Evolutionary conservation across 257 asterid genomes (phyloP).

Genomic region (Fraxinus anomala): DNA sequence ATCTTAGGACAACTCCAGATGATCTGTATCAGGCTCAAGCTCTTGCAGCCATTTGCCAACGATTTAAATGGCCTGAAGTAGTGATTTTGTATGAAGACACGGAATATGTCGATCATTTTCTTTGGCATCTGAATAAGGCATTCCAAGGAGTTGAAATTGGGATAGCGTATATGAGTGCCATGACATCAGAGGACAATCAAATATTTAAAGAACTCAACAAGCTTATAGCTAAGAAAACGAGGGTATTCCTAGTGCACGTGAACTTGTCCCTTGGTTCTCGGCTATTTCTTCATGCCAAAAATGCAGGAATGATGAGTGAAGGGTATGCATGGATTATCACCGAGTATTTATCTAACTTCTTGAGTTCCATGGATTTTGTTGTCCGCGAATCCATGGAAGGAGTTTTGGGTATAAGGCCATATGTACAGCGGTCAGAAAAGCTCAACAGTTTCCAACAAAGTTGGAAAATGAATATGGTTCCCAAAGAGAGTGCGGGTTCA

Average conservation of each 20-base stretch:
- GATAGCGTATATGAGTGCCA: slow-evolving; percentile 30
- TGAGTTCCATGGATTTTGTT: slow-evolving; percentile 38
- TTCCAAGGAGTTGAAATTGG: slow-evolving; percentile 40
- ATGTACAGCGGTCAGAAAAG: slow-evolving; percentile 36
- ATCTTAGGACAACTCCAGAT: slow-evolving; percentile 32
- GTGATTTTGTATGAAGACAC: slow-evolving; percentile 20
- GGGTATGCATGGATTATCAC: slow-evolving; percentile 64
- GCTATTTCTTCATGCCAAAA: slow-evolving; percentile 41
- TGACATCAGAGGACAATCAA: not conserved
- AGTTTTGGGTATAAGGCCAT: slow-evolving; percentile 61
- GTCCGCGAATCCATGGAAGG: slow-evolving; percentile 61
- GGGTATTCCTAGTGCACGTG: slow-evolving; percentile 58
- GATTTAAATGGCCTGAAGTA: slow-evolving; percentile 48
- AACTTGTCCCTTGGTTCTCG: slow-evolving; percentile 41
- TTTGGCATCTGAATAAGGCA: slow-evolving; percentile 41
- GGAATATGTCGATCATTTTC: slow-evolving; percentile 44
- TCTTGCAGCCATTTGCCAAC: slow-evolving; percentile 47
- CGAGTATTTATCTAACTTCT: slow-evolving; percentile 48
- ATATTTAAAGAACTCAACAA: not conserved
- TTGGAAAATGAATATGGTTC: slow-evolving; percentile 42
- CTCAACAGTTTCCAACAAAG: slow-evolving; percentile 41
- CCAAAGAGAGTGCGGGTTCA: slow-evolving; percentile 13
- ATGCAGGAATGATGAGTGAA: slow-evolving; percentile 44
- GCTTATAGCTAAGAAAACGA: not conserved
- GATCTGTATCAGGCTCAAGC: slow-evolving; percentile 47